Conservation (phyloP, 2,329 filamentous ascomycete genomes). For the Pyrenochaeta sp. region DNA sequence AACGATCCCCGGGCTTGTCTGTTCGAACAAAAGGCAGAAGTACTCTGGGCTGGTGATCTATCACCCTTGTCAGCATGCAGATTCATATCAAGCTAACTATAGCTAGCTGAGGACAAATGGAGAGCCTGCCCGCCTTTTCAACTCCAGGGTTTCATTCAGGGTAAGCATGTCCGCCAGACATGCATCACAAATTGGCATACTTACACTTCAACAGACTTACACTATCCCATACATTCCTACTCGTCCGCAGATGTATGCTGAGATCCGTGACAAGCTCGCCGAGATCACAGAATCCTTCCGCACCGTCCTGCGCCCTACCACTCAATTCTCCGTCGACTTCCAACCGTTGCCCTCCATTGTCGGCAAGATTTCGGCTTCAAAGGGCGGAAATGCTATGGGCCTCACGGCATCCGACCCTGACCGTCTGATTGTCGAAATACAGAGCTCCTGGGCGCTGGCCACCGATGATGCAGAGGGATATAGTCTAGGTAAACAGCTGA, state of each 20-base stretch:
- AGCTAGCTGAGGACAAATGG: conserved; percentile 24
- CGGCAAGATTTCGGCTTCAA: conserved; percentile 22
- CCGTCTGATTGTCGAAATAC: conserved; percentile 31
- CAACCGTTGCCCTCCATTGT: conserved; percentile 31
- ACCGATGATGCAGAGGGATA: conserved; percentile 23
- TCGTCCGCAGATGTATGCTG: conserved; percentile 45
- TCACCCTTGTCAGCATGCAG: no score
- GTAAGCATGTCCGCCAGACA: conserved; percentile 9
- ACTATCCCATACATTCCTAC: conserved; percentile 34
- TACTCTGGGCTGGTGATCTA: conserved; percentile 44
- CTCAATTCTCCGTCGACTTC: conserved; percentile 34
- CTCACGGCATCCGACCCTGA: conserved; percentile 28
- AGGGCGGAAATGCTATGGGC: conserved; percentile 37
- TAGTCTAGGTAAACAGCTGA: conserved; percentile 23
- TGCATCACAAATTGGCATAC: conserved; percentile 1
- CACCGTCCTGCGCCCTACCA: conserved; percentile 14
- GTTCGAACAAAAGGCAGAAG: conserved; percentile 32
- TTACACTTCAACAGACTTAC: conserved; percentile 23
- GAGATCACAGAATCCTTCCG: conserved; percentile 35
- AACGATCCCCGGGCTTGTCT: conserved; percentile 31
- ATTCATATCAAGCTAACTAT: conserved; percentile 9
- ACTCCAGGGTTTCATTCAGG: conserved; percentile 30
- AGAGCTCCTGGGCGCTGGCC: conserved; percentile 24
- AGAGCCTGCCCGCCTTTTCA: conserved; percentile 14
- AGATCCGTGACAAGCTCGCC: conserved; percentile 43